Evolutionary conservation across 2,329 filamentous ascomycete species (phyloP), one percentile per base, ranked within the genome.

Genomic region (Microsporum audouinii): DNA sequence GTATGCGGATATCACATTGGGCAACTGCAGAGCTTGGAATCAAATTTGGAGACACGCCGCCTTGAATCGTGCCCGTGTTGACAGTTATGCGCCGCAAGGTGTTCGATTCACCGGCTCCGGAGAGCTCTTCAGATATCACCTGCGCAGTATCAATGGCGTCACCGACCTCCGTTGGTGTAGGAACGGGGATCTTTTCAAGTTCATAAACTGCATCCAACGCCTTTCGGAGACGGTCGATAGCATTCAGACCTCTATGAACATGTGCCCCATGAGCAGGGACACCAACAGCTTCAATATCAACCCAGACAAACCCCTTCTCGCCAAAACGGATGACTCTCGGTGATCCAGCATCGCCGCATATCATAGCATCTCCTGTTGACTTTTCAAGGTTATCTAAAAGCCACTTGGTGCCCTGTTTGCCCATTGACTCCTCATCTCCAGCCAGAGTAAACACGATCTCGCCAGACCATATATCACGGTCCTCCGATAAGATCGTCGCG

Each of bases 281-380:
- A 2, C 62, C 62, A 41, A 41, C 36, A 12, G 62, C 62, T 39
- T 63, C 62, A 2, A 63, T 38, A 12, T 45, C 57, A 33, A 63
- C n/a, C 62, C 62, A 63, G 39, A 63, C 57, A 56, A 62, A 58
- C 7, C 62, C 62, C 12, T 63, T 63, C 27, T 63, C 62, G n/a
- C 60, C 62, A 49, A 63, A 63, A 8, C 62, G 41, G 31, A 63
- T 43, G 33, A 63, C 49, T 17, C 57, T 45, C 23, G 62, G 60
- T 27, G 47, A 53, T 12, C 60, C 60, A 2, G 49, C 62, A 58
- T 63, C 62, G 10, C 60, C 60, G 23, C 62, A 63, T 10, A 63
- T 56, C 60, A 63, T 58, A 17, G 55, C 62, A 60, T 63, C 62
- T 5, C 60, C 62, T 17, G 17, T 60, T 5, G 58, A 57, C 3